Evolutionary conservation across 2,329 filamentous ascomycete genomes (phyloP).

Genomic region (Clarireedia sp.): DNA sequence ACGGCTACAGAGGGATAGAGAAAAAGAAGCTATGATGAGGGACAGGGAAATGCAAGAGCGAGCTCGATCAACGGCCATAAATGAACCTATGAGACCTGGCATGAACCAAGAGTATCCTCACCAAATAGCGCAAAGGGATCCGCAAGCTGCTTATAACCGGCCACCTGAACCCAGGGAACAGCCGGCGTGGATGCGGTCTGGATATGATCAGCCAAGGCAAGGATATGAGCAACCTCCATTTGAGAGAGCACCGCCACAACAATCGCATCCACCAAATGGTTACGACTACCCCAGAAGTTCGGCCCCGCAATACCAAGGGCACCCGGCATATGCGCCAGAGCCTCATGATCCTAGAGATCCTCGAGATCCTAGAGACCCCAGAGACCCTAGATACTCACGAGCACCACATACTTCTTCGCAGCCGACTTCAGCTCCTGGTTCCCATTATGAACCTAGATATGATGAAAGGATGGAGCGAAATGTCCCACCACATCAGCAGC

Average conservation of each 20-base stretch:
- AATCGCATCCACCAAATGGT: conserved; percentile 10
- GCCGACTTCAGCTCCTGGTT: conserved; percentile 21
- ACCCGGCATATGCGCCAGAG: conserved; percentile 21
- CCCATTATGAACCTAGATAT: conserved; percentile 27
- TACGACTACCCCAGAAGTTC: conserved; percentile 24
- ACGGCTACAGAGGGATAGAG: conserved; percentile 8
- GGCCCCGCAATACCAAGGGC: conserved; percentile 21
- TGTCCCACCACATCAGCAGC: conserved; percentile 30
- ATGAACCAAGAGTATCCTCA: conserved; percentile 21
- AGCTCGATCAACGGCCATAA: conserved; percentile 34
- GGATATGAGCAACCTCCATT: conserved; percentile 13
- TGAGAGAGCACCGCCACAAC: conserved; percentile 12
- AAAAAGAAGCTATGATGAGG: background rate
- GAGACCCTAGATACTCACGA: conserved; percentile 24
- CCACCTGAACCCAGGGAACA: conserved; percentile 24
- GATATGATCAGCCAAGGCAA: conserved; percentile 18
- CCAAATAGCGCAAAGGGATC: conserved; percentile 22
- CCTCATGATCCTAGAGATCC: conserved; percentile 10
- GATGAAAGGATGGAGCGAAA: conserved; percentile 29
- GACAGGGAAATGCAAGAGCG: conserved; percentile 1
- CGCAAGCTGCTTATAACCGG: conserved; percentile 19
- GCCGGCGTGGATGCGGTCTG: conserved; percentile 24
- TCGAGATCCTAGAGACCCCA: no score
- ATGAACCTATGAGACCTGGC: conserved; percentile 13
- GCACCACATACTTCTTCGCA: conserved; percentile 32